These are phyloP conservation scores for Torulaspora microellipsoides DNA, from an alignment of 805 yeast genomes.

Conservation along the genomic window DNA sequence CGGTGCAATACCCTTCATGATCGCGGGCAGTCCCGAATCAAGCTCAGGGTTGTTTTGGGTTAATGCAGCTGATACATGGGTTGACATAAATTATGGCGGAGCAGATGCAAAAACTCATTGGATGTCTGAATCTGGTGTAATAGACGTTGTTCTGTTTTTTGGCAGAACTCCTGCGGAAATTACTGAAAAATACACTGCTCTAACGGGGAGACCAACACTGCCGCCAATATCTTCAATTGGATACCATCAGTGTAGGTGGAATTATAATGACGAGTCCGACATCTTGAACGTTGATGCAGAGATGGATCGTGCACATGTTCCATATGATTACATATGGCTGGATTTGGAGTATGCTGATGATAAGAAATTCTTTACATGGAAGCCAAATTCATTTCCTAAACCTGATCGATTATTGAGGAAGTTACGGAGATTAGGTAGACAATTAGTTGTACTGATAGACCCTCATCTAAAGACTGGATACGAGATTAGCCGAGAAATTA, in stretches of 20 bases:
- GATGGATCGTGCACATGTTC: constrained; percentile 71
- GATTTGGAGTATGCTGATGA: constrained; percentile 88
- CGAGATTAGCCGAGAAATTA: constrained; percentile 52
- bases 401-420: constrained; percentile 63
- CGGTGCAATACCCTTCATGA: constrained; percentile 86
- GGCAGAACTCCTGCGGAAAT: constrained; percentile 56
- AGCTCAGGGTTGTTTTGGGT: constrained; percentile 86
- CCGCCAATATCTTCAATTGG: constrained; percentile 82
- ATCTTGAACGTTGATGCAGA: constrained; percentile 64
- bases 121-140: constrained; percentile 86
- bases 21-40: constrained; percentile 54
- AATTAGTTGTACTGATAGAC: constrained; percentile 79
- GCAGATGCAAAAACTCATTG: constrained; percentile 61
- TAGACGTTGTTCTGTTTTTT: constrained; percentile 69
- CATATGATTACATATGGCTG: constrained; percentile 90
- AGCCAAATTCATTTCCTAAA: constrained; percentile 63
- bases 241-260: constrained; percentile 97
- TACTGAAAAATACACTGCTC: constrained; percentile 52
- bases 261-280: constrained; percentile 84
- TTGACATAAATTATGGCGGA: constrained; percentile 50
- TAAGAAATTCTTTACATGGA: constrained; percentile 92
- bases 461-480: constrained; percentile 83
- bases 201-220: constrained; percentile 69
- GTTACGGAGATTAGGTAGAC: constrained; percentile 69
- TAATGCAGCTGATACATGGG: constrained; percentile 87